phyloP scores from a whole-genome alignment of 176 grass and related monocot genomes.

The Bonia amplexicaulis region DNA sequence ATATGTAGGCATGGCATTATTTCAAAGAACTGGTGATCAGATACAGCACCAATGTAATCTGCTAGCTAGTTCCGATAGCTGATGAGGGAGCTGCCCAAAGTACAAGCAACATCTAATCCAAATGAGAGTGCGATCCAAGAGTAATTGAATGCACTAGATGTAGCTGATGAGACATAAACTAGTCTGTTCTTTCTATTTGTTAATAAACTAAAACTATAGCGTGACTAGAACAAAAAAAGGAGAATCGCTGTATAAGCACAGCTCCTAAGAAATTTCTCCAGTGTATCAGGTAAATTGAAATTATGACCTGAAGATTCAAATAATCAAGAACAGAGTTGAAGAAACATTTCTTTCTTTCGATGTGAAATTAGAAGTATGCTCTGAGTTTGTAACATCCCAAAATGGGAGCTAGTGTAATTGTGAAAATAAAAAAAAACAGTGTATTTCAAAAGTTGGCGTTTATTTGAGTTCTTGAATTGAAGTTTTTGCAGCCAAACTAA shows the following conservation, averaged over 20 bases:
- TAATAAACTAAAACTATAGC: background rate
- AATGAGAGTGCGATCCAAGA: background rate
- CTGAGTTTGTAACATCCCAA: too few species aligned
- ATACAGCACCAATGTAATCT: background rate
- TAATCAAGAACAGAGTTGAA: background rate
- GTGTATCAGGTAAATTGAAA: background rate
- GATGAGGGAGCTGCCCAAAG: constrained; percentile 10
- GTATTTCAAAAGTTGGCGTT: too few species aligned
- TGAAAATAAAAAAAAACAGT: too few species aligned
- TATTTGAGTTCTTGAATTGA: too few species aligned
- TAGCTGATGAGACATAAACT: background rate
- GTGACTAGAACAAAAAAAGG: background rate
- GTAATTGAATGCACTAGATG: background rate
- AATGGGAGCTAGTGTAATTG: too few species aligned
- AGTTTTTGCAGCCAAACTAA: too few species aligned
- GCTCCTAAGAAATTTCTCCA: background rate
- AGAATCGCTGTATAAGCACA: background rate
- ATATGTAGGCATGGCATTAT: constrained; percentile 1
- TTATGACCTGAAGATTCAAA: background rate
- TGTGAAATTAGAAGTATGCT: too few species aligned
- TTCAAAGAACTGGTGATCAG: background rate
- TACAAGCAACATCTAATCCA: constrained; percentile 3
- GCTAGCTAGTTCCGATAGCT: background rate
- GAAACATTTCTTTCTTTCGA: background rate
- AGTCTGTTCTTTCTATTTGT: background rate